These are phyloP conservation scores for Phtheirospermum japonicum DNA, from an alignment of 257 asterid genomes.

Conservation along the genomic window DNA sequence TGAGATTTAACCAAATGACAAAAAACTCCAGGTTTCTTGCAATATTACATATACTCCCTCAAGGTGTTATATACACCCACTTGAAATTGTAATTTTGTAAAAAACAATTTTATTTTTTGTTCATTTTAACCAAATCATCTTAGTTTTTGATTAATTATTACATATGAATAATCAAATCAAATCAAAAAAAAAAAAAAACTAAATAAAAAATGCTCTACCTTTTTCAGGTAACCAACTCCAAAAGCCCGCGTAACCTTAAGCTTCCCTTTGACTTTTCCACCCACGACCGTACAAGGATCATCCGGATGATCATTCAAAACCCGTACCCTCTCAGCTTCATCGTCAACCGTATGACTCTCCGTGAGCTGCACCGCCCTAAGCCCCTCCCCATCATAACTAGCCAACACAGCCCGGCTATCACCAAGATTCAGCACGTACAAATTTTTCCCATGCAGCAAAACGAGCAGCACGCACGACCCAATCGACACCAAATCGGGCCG, in stretches of 20 bases:
- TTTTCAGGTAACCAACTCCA: slow-evolving; percentile 97
- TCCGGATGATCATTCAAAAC: slow-evolving; percentile 73
- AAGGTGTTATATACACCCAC: no score
- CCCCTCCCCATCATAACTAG: slow-evolving; percentile 48
- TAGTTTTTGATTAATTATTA: no score
- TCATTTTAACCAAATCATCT: no score
- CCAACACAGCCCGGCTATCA: slow-evolving; percentile 93
- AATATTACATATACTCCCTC: no score
- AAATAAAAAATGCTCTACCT: slow-evolving; percentile 41
- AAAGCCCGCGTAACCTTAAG: slow-evolving; percentile 91
- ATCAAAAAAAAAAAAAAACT: no score
- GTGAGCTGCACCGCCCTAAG: slow-evolving; percentile 73
- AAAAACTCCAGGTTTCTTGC: no score
- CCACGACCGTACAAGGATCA: slow-evolving; percentile 56
- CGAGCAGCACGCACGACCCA: slow-evolving; percentile 81
- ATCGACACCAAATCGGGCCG: slow-evolving; percentile 89
- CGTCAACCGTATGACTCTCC: slow-evolving; percentile 74
- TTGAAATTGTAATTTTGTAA: no score
- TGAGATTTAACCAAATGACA: no score
- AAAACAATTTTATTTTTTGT: no score
- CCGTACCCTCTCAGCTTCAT: slow-evolving; percentile 66
- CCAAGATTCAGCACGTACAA: slow-evolving; percentile 79
- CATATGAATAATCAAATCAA: no score
- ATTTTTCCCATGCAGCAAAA: slow-evolving; percentile 69
- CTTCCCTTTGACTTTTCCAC: slow-evolving; percentile 86